phyloP scores from a whole-genome alignment of 352 stramenopile species.

The Peronospora belbahrii region DNA sequence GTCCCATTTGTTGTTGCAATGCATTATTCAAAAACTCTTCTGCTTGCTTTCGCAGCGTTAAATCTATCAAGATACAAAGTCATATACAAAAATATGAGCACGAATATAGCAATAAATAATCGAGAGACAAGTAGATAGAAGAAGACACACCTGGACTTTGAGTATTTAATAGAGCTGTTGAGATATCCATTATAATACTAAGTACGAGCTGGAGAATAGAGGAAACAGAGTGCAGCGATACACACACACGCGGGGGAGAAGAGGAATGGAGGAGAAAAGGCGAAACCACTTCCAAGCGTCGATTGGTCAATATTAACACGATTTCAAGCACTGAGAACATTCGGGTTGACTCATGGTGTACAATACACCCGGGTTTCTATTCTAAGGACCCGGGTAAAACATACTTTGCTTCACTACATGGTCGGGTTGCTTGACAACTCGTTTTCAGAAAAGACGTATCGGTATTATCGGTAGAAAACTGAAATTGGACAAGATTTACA shows the following conservation, averaged over 20 bases:
- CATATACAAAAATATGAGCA: no score
- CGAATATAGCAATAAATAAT: no score
- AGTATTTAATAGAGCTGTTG: constrained; percentile 67
- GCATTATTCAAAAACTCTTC: constrained; percentile 79
- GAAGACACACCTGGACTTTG: constrained; percentile 52
- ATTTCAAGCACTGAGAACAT: no score
- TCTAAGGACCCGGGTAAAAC: no score
- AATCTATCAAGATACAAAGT: constrained; percentile 33
- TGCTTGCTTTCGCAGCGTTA: constrained; percentile 68
- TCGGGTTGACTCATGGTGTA: no score
- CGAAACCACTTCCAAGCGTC: background rate
- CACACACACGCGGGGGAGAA: constrained; percentile 6
- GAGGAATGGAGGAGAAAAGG: constrained; percentile 33
- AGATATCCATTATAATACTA: constrained; percentile 74
- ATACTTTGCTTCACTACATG: no score
- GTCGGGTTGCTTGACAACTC: no score
- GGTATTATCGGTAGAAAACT: no score
- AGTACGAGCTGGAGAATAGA: background rate
- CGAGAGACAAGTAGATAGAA: background rate
- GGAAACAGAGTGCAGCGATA: background rate
- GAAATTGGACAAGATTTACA: no score
- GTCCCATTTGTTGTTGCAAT: constrained; percentile 69
- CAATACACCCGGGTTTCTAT: no score
- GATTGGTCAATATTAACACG: background rate
- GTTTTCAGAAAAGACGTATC: no score